Percentiles rank a stretch among this genome's conserved stretches.
Evolutionary conservation across 306 rosid species (phyloP).

Genomic region (Senna tora): DNA sequence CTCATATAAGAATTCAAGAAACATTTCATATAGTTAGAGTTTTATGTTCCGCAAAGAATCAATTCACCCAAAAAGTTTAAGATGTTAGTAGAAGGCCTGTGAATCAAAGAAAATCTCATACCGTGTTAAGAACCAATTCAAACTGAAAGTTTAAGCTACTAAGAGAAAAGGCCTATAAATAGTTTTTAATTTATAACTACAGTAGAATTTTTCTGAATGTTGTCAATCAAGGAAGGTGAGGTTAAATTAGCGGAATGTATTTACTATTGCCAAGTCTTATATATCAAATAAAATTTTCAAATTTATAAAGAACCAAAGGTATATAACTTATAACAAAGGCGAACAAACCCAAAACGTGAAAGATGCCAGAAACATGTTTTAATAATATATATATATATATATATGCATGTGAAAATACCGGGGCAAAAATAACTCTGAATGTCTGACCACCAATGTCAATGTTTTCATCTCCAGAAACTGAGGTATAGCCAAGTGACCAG

Average conservation of each 20-base stretch:
- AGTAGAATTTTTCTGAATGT: no score
- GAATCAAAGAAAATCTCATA: conserved; percentile 4
- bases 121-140: conserved; percentile 17
- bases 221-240: no score
- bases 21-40: background rate
- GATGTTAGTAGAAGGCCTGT: no score
- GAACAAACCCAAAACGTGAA: conserved; percentile 13
- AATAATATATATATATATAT: conserved; percentile 20
- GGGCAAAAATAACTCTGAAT: conserved; percentile 63
- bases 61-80: conserved; percentile 11
- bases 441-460: conserved; percentile 69
- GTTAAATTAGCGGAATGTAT: no score
- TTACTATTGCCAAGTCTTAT: no score
- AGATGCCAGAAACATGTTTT: conserved; percentile 10
- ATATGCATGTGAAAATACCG: conserved; percentile 49
- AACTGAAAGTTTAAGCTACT: background rate
- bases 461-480: conserved; percentile 67
- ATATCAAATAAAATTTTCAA: no score
- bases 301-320: no score
- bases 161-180: background rate
- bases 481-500: conserved; percentile 74
- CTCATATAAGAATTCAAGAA: conserved; percentile 34
- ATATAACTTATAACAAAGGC: no score
- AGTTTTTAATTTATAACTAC: no score
- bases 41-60: background rate